These are phyloP conservation scores for Epithemia pelagica DNA, from an alignment of 108 stramenopile species.

Conservation along the genomic window DNA sequence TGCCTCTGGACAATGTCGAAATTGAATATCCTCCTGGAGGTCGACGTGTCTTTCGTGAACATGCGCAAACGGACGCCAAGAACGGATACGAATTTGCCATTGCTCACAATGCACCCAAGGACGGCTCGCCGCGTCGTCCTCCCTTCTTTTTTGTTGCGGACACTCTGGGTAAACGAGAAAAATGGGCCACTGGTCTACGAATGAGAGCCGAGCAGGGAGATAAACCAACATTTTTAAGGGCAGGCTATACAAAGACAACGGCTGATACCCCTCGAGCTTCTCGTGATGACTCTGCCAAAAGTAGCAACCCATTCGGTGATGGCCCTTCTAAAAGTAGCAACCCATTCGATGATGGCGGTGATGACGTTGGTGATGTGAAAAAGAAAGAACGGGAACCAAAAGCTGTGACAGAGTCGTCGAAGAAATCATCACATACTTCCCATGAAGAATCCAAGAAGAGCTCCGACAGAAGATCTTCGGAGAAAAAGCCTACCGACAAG, in stretches of 20 bases:
- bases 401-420: not conserved
- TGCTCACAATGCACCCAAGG: slow-evolving; percentile 14
- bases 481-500: not conserved
- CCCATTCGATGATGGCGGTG: not conserved
- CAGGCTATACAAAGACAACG: slow-evolving; percentile 10
- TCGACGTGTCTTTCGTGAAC: slow-evolving; percentile 79
- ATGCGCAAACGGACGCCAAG: slow-evolving; percentile 69
- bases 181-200: slow-evolving; percentile 61
- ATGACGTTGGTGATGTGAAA: not conserved
- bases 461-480: not conserved
- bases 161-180: slow-evolving; percentile 47
- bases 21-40: slow-evolving; percentile 80
- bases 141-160: slow-evolving; percentile 62
- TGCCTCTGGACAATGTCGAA: slow-evolving; percentile 55
- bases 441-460: not conserved
- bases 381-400: not conserved
- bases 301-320: slow-evolving; percentile 8
- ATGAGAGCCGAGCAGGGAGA: slow-evolving; percentile 35
- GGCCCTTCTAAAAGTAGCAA: slow-evolving; percentile 6
- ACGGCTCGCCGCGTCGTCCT: slow-evolving; percentile 13
- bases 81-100: slow-evolving; percentile 75
- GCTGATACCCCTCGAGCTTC: slow-evolving; percentile 10
- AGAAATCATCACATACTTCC: not conserved
- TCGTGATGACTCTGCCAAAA: slow-evolving; percentile 3
- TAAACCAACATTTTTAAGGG: slow-evolving; percentile 24